A percentile compares a stretch with the other conserved stretches of the same genome.
These are phyloP conservation scores for Leccinum subgranulosum DNA, from an alignment of 768 basidiomycete genomes.

Conservation along the genomic window DNA sequence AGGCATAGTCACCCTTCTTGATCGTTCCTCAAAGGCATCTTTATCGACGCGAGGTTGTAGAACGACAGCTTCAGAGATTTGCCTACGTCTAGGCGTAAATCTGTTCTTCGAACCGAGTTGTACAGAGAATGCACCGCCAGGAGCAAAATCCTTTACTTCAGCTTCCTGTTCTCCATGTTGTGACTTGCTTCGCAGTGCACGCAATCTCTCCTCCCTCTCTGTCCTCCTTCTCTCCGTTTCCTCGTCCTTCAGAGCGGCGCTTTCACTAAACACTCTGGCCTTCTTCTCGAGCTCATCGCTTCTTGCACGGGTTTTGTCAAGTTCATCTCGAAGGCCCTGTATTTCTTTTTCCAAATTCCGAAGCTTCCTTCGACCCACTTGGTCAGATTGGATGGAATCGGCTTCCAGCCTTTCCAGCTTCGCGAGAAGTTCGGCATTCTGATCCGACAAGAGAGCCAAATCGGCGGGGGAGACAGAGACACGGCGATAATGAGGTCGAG, in stretches of 20 bases:
- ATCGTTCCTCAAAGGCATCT: slow-evolving; percentile 9
- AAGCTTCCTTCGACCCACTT: slow-evolving; percentile 63
- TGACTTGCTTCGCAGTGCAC: slow-evolving; percentile 45
- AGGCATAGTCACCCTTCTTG: slow-evolving; percentile 19
- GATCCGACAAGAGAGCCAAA: slow-evolving; percentile 69
- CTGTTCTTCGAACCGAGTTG: slow-evolving; percentile 16
- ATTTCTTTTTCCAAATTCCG: slow-evolving; percentile 80
- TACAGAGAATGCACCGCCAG: slow-evolving; percentile 43
- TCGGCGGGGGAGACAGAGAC: slow-evolving; percentile 68
- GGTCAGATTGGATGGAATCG: slow-evolving; percentile 65
- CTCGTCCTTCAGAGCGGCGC: slow-evolving; percentile 25
- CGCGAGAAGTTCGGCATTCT: slow-evolving; percentile 75
- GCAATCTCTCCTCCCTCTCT: slow-evolving; percentile 50
- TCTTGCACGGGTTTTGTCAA: slow-evolving; percentile 70
- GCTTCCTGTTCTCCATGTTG: slow-evolving; percentile 29
- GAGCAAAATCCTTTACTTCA: slow-evolving; percentile 58
- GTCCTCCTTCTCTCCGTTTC: slow-evolving; percentile 28
- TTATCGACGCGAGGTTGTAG: slow-evolving; percentile 9
- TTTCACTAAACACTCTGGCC: slow-evolving; percentile 41
- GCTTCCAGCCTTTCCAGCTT: slow-evolving; percentile 75
- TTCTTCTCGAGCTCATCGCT: slow-evolving; percentile 72
- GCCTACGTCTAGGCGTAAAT: slow-evolving; percentile 24
- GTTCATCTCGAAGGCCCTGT: slow-evolving; percentile 63
- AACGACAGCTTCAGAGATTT: slow-evolving; percentile 27
- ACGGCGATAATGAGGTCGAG: slow-evolving; percentile 32